These are phyloP conservation scores for Kazachstania sp. DNA, from an alignment of 1,139 yeast genomes.

Conservation along the genomic window DNA sequence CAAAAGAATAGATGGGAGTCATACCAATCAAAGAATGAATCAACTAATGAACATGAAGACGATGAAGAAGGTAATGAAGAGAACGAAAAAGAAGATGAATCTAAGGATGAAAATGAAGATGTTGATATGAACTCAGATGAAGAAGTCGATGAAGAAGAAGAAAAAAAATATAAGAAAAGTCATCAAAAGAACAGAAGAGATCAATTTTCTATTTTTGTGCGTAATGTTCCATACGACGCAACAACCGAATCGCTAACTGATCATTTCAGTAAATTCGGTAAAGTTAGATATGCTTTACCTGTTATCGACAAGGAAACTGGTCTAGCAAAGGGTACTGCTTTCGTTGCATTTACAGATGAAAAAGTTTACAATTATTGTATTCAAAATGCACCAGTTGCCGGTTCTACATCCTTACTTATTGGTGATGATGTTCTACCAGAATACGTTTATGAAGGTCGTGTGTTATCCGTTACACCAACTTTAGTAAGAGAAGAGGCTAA, in stretches of 20 bases:
- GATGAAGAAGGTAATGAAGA: constrained; percentile 34
- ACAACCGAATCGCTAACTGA: constrained; percentile 66
- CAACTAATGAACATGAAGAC: constrained; percentile 31
- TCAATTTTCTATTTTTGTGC: constrained; percentile 65
- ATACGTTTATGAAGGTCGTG: constrained; percentile 89
- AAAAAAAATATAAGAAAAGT: constrained; percentile 30
- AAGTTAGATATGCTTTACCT: constrained; percentile 86
- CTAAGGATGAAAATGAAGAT: constrained; percentile 30
- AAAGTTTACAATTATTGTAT: constrained; percentile 63
- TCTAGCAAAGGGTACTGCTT: constrained; percentile 88
- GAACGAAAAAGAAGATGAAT: constrained; percentile 32
- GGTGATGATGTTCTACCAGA: constrained; percentile 87
- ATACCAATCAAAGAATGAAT: constrained; percentile 37
- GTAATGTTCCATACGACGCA: constrained; percentile 93
- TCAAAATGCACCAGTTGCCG: constrained; percentile 67
- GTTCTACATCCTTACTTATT: constrained; percentile 68
- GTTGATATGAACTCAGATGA: constrained; percentile 28
- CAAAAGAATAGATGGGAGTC: constrained; percentile 77
- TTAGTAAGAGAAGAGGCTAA: constrained; percentile 85
- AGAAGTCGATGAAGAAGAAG: constrained; percentile 29
- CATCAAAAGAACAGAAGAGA: constrained; percentile 54
- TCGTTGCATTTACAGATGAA: constrained; percentile 69
- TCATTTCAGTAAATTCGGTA: constrained; percentile 78
- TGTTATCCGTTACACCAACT: constrained; percentile 72
- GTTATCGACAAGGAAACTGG: constrained; percentile 83